Conservation (phyloP, 2,329 filamentous ascomycete genomes). For the Fusarium sp. region DNA sequence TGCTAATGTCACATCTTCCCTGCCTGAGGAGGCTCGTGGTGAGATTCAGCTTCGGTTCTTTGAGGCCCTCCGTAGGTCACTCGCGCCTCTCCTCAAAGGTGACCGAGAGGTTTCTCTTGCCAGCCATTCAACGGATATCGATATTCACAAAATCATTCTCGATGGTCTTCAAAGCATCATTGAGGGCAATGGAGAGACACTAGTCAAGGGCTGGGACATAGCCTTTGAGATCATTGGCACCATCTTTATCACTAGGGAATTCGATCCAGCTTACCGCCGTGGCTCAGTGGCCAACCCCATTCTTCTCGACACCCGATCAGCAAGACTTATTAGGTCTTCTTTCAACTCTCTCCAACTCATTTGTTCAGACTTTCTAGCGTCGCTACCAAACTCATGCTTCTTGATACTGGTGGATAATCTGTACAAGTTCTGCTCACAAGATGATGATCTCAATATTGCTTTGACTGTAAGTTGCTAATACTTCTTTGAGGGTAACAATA, state of each 20-base stretch:
- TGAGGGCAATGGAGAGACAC: constrained; percentile 86
- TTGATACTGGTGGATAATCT: constrained; percentile 85
- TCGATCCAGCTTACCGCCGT: constrained; percentile 47
- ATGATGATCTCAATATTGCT: constrained; percentile 93
- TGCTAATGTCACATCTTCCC: constrained; percentile 63
- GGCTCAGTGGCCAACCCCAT: constrained; percentile 44
- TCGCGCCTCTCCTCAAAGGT: constrained; percentile 62
- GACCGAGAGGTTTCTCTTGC: constrained; percentile 64
- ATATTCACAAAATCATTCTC: constrained; percentile 82
- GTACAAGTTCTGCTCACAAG: constrained; percentile 87
- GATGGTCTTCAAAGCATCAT: constrained; percentile 84
- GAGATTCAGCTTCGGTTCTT: constrained; percentile 78
- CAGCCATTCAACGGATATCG: constrained; percentile 72
- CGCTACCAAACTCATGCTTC: constrained; percentile 76
- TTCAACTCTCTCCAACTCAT: constrained; percentile 92
- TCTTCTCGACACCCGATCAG: constrained; percentile 66
- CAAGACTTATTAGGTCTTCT: constrained; percentile 81
- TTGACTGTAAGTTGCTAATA: constrained; percentile 71
- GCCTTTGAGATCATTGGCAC: constrained; percentile 87
- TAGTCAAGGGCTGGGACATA: constrained; percentile 85
- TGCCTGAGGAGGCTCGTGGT: constrained; percentile 61
- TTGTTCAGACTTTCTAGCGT: constrained; percentile 90
- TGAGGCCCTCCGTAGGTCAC: constrained; percentile 69
- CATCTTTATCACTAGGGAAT: constrained; percentile 69
- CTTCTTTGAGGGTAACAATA: too few relatives aligned